phyloP scores from a whole-genome alignment of 2,329 filamentous ascomycete genomes.

The Arthroderma sp. region DNA sequence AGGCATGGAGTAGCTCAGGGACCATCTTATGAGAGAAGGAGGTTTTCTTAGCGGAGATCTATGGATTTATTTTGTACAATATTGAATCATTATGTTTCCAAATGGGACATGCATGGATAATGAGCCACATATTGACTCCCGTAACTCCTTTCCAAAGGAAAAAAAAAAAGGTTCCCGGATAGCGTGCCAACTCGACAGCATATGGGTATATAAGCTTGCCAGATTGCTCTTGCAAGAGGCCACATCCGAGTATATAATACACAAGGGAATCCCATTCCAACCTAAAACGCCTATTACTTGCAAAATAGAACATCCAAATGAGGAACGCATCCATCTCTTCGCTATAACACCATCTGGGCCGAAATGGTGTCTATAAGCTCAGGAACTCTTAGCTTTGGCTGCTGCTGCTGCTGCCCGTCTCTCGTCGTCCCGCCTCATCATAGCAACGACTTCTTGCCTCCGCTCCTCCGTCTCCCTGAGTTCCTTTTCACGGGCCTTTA shows the following conservation, averaged over 20 bases:
- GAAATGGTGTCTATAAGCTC: slow-evolving; percentile 1
- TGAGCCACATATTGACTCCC: slow-evolving; percentile 5
- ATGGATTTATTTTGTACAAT: slow-evolving; percentile 13
- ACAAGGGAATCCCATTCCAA: slow-evolving; percentile 11
- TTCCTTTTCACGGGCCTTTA: slow-evolving; percentile 54
- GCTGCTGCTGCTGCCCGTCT: slow-evolving; percentile 6
- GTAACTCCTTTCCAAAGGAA: slow-evolving; percentile 6
- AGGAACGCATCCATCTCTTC: background rate
- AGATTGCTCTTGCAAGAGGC: background rate
- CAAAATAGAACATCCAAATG: slow-evolving; percentile 6
- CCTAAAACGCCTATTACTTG: background rate
- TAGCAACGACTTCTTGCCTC: slow-evolving; percentile 30
- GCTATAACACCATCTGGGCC: slow-evolving; percentile 12
- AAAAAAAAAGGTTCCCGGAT: background rate
- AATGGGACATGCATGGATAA: background rate
- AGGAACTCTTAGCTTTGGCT: slow-evolving; percentile 13
- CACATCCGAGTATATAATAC: slow-evolving; percentile 14
- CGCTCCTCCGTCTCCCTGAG: slow-evolving; percentile 32
- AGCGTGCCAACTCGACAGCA: background rate
- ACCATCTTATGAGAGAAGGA: background rate
- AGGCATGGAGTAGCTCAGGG: background rate
- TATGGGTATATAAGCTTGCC: background rate
- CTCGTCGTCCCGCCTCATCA: slow-evolving; percentile 31
- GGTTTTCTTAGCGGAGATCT: slow-evolving; percentile 13
- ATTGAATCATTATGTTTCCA: slow-evolving; percentile 5